Evolutionary conservation across 2,329 filamentous ascomycete genomes (phyloP).

Genomic region (Aspergillus sp.): DNA sequence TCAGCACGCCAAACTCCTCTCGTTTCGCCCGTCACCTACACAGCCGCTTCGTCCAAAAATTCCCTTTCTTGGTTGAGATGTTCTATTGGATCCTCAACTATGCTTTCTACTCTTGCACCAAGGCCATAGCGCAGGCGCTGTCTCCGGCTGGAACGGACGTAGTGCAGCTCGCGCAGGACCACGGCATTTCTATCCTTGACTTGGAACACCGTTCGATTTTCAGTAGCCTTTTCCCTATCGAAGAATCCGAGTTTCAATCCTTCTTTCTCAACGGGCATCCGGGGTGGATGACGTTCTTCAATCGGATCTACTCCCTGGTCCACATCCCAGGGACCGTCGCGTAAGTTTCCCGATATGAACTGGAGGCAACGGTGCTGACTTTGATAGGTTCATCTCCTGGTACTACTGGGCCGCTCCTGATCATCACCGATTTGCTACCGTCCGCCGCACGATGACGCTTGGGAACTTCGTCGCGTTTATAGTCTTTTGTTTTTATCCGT

Average conservation of each 20-base stretch:
- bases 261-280: constrained; percentile 47
- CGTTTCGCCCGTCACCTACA: constrained; percentile 62
- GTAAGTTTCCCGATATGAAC: constrained; percentile 37
- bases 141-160: constrained; percentile 51
- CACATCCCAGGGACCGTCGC: constrained; percentile 54
- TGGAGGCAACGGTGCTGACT: neutral
- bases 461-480: constrained; percentile 62
- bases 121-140: constrained; percentile 50
- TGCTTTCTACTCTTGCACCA: constrained; percentile 62
- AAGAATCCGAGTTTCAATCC: constrained; percentile 46
- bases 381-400: constrained; percentile 41
- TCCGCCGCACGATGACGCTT: constrained; percentile 61
- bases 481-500: constrained; percentile 63
- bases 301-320: constrained; percentile 52
- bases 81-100: constrained; percentile 71
- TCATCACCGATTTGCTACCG: constrained; percentile 55
- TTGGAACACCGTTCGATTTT: constrained; percentile 43
- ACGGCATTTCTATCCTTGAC: constrained; percentile 45
- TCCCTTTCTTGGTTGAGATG: constrained; percentile 71
- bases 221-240: constrained; percentile 41
- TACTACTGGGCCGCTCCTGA: constrained; percentile 42
- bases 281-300: constrained; percentile 46
- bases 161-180: constrained; percentile 48
- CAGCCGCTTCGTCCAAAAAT: constrained; percentile 64
- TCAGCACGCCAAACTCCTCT: constrained; percentile 59